Base-by-base conservation (phyloP, 2,329 filamentous ascomycete genomes). In the Aspergillus novofumigatus region DNA sequence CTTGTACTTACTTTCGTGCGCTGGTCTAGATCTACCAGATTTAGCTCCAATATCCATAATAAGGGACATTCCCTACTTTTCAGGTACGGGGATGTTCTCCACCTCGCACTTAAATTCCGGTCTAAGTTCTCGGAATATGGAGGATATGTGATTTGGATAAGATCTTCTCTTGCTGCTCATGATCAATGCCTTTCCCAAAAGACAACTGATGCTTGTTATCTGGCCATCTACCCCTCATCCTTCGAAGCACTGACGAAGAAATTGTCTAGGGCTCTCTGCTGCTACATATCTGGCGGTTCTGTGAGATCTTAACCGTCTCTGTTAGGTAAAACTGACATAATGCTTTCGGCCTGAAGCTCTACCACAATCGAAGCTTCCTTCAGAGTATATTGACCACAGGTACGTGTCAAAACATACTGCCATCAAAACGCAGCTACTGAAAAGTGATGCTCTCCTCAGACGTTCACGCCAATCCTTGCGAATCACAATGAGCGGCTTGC, bases 401-500 rank as follows among this genome's bases (percentile, higher is more conserved):
- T 44, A 20, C n/a, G 21, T 17, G 41, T 11, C n/a, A 21, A 20
- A 21, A 9, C 21, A 44, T 23, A 44, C 41, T 44, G 21, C 21
- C n/a, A 8, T 11, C n/a, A 23, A 44, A 44, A 20, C 20, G n/a
- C 21, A 23, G 41, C 41, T 44, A 44, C 21, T 44, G 41, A 21
- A 20, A 11, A 21, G 21, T 44, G n/a, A 10, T 20, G 1, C 21
- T 32, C 28, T 26, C 20, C n/a, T 35, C 23, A 48, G 29, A 20
- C 14, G 20, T 52, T 14, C 26, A 38, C 23, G 41, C 51, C 51
- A 59, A 14, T 38, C 23, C 32, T 38, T 51, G 28, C 21, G 44
- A 41, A 53, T 55, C 62, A 65, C 29, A 29, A 73, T 73, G 70
- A 67, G 63, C 58, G 65, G 57, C 50, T 60, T 70, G 29, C 62